These are phyloP conservation scores for Coriaria nepalensis DNA, from an alignment of 306 rosid species.

Conservation along the genomic window DNA sequence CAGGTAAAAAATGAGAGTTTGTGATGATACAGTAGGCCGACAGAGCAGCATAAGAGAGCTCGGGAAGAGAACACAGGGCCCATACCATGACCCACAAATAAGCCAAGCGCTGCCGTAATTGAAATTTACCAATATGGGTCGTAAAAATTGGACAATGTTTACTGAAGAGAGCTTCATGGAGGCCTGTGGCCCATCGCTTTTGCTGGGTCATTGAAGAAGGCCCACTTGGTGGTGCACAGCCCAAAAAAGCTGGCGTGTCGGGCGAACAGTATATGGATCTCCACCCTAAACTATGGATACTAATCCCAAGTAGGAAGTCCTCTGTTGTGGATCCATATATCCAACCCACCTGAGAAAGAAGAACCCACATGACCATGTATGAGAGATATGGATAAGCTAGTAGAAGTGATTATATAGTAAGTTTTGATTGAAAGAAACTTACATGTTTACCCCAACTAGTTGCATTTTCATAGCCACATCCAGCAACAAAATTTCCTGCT, in stretches of 20 bases:
- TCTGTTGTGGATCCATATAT: constrained; percentile 41
- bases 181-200: constrained; percentile 56
- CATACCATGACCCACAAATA: constrained; percentile 31
- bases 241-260: constrained; percentile 34
- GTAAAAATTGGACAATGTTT: constrained; percentile 31
- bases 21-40: constrained; percentile 37
- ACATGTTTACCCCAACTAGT: constrained; percentile 63
- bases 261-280: constrained; percentile 30
- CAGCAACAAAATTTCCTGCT: constrained; percentile 32
- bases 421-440: too few species aligned
- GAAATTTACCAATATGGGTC: constrained; percentile 28
- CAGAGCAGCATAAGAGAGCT: constrained; percentile 34
- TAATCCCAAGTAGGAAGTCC: constrained; percentile 36
- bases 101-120: constrained; percentile 26
- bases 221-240: constrained; percentile 38
- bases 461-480: constrained; percentile 32
- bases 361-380: too few species aligned
- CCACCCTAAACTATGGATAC: constrained; percentile 56
- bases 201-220: constrained; percentile 39
- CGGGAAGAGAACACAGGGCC: constrained; percentile 24
- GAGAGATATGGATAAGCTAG: too few species aligned
- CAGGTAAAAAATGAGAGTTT: constrained; percentile 47
- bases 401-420: too few species aligned
- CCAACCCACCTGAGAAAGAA: constrained; percentile 39
- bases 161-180: constrained; percentile 37